Percentiles rank a stretch among this genome's conserved stretches.
Evolutionary conservation across 2,329 filamentous ascomycete genomes (phyloP).

Genomic region (Triangularia setosa): DNA sequence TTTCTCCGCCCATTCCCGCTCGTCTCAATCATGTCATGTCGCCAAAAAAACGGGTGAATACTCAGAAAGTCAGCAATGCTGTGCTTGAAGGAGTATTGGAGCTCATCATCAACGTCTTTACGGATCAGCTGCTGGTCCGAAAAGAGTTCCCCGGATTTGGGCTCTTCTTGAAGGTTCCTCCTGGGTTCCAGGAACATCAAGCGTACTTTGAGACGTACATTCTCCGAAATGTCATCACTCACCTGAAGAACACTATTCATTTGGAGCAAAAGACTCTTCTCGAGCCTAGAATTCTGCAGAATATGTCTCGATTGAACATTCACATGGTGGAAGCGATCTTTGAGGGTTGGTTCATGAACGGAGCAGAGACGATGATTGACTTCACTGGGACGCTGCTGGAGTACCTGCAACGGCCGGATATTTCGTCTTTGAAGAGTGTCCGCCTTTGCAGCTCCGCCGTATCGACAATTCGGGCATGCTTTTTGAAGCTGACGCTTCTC

Average conservation of each 20-base stretch:
- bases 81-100: conserved; percentile 75
- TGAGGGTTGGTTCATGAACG: conserved; percentile 94
- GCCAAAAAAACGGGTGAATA: conserved; percentile 49
- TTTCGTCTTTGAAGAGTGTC: conserved; percentile 78
- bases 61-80: conserved; percentile 58
- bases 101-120: conserved; percentile 73
- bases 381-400: conserved; percentile 83
- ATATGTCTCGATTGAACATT: conserved; percentile 73
- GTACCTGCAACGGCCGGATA: conserved; percentile 79
- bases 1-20: conserved; percentile 55
- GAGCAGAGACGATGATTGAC: conserved; percentile 77
- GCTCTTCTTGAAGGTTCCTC: conserved; percentile 81
- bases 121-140: conserved; percentile 77
- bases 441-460: conserved; percentile 86
- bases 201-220: conserved; percentile 93
- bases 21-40: conserved; percentile 61
- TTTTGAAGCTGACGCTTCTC: conserved; percentile 75
- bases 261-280: conserved; percentile 67
- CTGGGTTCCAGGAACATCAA: conserved; percentile 90
- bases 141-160: conserved; percentile 91
- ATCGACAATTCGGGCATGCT: conserved; percentile 67
- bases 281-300: conserved; percentile 81
- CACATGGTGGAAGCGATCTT: conserved; percentile 89
- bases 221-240: conserved; percentile 68
- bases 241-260: conserved; percentile 66